Base-by-base conservation (phyloP, 768 basidiomycete genomes). In the Trametes cubensis region DNA sequence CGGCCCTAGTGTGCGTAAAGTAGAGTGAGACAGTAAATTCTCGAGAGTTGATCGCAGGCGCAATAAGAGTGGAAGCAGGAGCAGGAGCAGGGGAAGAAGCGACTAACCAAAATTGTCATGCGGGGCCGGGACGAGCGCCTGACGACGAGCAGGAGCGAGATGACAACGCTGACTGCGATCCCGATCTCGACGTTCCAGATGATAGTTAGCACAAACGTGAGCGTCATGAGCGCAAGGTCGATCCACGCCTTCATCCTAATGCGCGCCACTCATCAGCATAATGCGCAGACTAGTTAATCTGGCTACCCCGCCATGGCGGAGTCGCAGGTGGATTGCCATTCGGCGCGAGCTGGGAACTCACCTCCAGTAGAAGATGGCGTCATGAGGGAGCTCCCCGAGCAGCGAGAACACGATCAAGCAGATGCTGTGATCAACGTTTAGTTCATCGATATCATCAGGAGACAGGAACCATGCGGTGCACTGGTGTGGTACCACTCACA, bases 161-260 rank as follows among this genome's bases (percentile, higher is more conserved):
- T 85, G 44, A 94, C 85, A 64, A 98, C 78, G 65, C 92, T 92
- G 66, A 92, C 87, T n/a, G 90, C 85, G 45, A 98, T 87, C 15
- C 96, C 96, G 57, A 93, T 87, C 79, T 98, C 95, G 58, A 98
- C 87, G 66, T 89, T 87, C 86, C 93, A 95, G 23, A 97, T 74
- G 58, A 97, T 86, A 2, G 94, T 94, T 56, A 92, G 83, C 64
- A 88, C 68, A 75, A 98, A 97, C 0, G 97, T 98, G 54, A 95
- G 81, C 21, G 79, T 76, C 90, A 98, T 94, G 69, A 98, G 83
- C 6, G 83, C 77, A 50, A 96, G 79, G 72, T 98, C 96, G 40
- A 86, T 85, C 92, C 93, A 95, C n/a, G 96, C 92, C n/a, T 84
- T 71, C 84, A 97, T 94, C 68, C 90, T 90, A 34, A 63, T 7